Base-by-base conservation (phyloP, 2,329 filamentous ascomycete species). In the Teratosphaeria pseudoeucalypti region DNA sequence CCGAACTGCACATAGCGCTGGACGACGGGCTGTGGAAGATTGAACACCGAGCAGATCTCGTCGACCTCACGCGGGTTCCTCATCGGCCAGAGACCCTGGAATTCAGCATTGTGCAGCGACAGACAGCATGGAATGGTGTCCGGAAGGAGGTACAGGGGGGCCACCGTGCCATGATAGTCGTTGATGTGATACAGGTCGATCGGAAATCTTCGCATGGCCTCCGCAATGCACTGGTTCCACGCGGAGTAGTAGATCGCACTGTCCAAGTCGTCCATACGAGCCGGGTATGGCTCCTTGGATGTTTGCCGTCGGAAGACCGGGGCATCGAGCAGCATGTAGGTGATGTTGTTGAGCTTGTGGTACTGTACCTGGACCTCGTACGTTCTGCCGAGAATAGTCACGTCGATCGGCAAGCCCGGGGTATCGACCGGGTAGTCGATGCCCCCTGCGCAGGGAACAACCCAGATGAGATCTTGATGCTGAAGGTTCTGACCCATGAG, bases 221-320 rank as follows among this genome's bases (percentile, higher is more conserved):
- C 79, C 7, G 85, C 83, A 65, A 88, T 86, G 68, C 85, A 88
- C 70, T 84, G 82, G 63, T 88, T 88, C 85, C 85, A 88, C 2
- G 83, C 84, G 2, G 83, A 86, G 68, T 87, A 87, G 71, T 86
- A 85, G 54, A 88, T 82, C 12, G 85, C 85, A 63, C 80, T 84
- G 62, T 85, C 83, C 58, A 87, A 76, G 67, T 88, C 85, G 68
- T 88, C 85, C 85, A 88, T 88, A 34, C 85, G 80, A 43, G 83
- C 76, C 16, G 85, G 85, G 66, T 87, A 87, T 0, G 85, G 85
- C 62, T 87, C 82, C 23, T 79, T 75, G 65, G 81, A 81, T 2
- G 81, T 81, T 68, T 87, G 85, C 61, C 82, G 78, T 58, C 85
- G 80, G 74, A 87, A 88, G 23, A 88, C 80, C 0, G 84, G 84